Evolutionary conservation across 108 stramenopile species (phyloP), one percentile per base, ranked within the genome.

Genomic region (Nannochloropsis oceanica): DNA sequence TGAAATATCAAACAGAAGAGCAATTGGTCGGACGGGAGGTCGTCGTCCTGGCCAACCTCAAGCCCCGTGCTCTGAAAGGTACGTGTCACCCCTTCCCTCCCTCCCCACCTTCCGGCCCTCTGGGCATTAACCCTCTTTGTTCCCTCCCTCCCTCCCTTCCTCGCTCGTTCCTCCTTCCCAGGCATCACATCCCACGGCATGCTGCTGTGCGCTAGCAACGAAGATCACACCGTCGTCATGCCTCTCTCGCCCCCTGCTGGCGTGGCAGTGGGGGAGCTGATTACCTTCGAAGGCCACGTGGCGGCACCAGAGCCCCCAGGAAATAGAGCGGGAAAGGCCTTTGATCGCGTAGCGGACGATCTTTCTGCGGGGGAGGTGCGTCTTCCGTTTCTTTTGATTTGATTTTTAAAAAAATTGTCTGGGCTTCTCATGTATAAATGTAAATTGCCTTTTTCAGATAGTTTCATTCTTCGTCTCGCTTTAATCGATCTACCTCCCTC

Each of bases 141-240:
- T 43, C 43, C 43, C 42, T 83, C 18, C 42, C 42, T 0, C 83
- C 27, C 20, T 2, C 42, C 43, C 42, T 25, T 12, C 13, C 42
- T 12, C 42, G 8, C 42, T 42, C 42, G 5, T 5, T n/a, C 8
- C 42, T 44, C 2, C 25, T 27, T 44, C 25, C 81, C 83, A 79
- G 88, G 91, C 18, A 89, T 90, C 22, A 42, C 26, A 43, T 90
- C 90, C 24, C 89, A 89, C 0, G 91, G 91, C 83, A 91, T 91
- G 91, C 43, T 91, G 34, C 90, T 91, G 42, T 91, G 91, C 84
- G 86, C 91, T 13, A 90, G 90, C 50, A 89, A 89, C 80, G 84
- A 44, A 42, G 90, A 91, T 80, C 90, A 90, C 87, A 87, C 88
- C n/a, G 25, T 90, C 44, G 91, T 91, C 34, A 85, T 46, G 85